These are phyloP conservation scores for Azolla pinnata DNA, from an alignment of 75 land plant species.

Conservation along the genomic window DNA sequence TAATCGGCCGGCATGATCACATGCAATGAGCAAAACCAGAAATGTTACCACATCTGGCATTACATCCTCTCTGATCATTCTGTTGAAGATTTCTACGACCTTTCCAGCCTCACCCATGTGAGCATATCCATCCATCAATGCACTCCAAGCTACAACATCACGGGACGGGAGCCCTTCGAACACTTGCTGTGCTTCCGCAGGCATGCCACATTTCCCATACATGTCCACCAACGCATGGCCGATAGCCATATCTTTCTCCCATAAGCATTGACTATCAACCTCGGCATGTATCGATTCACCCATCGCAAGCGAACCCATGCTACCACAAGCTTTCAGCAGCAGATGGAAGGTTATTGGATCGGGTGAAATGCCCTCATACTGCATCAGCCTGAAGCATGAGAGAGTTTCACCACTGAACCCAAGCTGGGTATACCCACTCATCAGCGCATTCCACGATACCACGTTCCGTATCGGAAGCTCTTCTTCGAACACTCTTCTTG, in stretches of 20 bases:
- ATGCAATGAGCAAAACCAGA: constrained; percentile 38
- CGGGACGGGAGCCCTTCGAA: constrained; percentile 41
- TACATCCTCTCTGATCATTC: constrained; percentile 27
- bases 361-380: constrained; percentile 3
- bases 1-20: constrained; percentile 31
- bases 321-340: constrained; percentile 11
- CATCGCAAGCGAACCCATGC: constrained; percentile 8
- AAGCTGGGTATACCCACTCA: constrained; percentile 10
- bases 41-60: constrained; percentile 34
- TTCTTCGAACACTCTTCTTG: no score
- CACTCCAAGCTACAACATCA: constrained; percentile 52
- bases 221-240: constrained; percentile 44
- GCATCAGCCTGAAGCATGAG: not conserved
- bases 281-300: constrained; percentile 9
- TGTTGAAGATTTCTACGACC: constrained; percentile 31
- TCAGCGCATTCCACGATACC: constrained; percentile 19
- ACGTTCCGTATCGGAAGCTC: constrained; percentile 8
- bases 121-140: constrained; percentile 51
- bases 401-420: constrained; percentile 8
- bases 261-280: no score
- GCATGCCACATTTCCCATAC: constrained; percentile 49
- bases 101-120: constrained; percentile 36
- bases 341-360: constrained; percentile 7
- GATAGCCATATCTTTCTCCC: constrained; percentile 38
- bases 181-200: constrained; percentile 39